These are phyloP conservation scores for Penicillium fuscoglaucum DNA, from an alignment of 2,329 filamentous ascomycete genomes.

Conservation along the genomic window DNA sequence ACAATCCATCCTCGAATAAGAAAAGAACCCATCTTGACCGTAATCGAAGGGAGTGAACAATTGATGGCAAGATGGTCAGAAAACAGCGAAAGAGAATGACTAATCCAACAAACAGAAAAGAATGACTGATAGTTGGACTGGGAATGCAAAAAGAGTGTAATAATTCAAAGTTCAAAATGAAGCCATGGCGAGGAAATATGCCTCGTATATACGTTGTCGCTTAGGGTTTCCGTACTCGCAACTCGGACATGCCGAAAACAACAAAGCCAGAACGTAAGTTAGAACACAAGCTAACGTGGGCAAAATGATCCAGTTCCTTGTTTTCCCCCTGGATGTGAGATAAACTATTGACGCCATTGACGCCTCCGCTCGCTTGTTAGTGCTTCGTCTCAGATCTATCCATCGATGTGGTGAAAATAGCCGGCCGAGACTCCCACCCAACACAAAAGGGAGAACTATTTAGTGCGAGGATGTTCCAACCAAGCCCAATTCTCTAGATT, in stretches of 20 bases:
- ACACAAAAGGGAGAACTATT: not conserved
- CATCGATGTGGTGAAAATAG: not conserved
- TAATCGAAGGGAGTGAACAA: not conserved
- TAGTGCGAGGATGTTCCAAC: not conserved
- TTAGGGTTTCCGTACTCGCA: not conserved
- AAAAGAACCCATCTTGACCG: slow-evolving; percentile 2
- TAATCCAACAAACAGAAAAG: not conserved
- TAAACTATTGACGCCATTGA: slow-evolving; percentile 3
- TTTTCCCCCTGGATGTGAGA: not conserved
- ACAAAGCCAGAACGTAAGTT: not conserved
- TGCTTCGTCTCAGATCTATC: not conserved
- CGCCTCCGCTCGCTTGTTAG: not conserved
- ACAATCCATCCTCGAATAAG: slow-evolving; percentile 9
- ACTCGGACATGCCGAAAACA: not conserved
- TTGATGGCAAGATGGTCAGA: not conserved
- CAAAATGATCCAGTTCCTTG: not conserved
- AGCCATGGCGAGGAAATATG: not conserved
- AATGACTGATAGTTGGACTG: not conserved
- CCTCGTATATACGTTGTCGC: slow-evolving; percentile 2
- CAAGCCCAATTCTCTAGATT: not conserved
- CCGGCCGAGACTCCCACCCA: not conserved
- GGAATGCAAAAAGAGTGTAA: not conserved
- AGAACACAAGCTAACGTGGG: not conserved
- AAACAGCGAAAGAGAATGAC: not conserved
- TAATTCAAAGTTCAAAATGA: not conserved